Conservation (phyloP, 1,284 basidiomycete genomes). For the Jaminaea rosea region DNA sequence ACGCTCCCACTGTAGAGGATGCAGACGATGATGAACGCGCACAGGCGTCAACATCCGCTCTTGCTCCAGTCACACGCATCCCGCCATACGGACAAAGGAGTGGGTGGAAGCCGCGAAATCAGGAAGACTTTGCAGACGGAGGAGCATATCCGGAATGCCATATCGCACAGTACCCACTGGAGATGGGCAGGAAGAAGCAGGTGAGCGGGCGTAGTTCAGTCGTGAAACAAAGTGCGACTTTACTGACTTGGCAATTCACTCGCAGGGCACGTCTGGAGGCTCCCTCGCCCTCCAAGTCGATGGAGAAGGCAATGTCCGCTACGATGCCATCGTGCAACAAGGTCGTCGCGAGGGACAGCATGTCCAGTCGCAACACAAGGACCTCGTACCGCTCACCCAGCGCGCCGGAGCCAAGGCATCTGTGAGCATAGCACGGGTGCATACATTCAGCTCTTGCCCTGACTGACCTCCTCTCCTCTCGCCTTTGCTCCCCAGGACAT, state of each 20-base stretch:
- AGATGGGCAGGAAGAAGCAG: constrained; percentile 80
- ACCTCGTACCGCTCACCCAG: constrained; percentile 83
- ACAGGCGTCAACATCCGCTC: constrained; percentile 10
- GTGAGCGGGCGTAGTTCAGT: background rate
- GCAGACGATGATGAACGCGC: constrained; percentile 7
- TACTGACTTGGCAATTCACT: background rate
- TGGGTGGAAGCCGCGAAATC: constrained; percentile 74
- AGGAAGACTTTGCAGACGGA: constrained; percentile 82
- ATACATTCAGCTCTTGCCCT: too few species aligned
- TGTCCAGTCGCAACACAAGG: constrained; percentile 92
- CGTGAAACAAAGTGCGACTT: background rate
- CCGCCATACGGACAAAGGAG: constrained; percentile 75
- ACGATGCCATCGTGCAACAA: constrained; percentile 92
- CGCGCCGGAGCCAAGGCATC: constrained; percentile 72
- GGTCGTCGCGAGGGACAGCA: constrained; percentile 75
- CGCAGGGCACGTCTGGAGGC: constrained; percentile 60
- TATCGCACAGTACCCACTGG: constrained; percentile 89
- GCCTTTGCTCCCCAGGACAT: constrained; percentile 61
- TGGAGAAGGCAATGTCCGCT: constrained; percentile 86
- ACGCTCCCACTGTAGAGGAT: constrained; percentile 1
- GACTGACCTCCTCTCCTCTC: too few species aligned
- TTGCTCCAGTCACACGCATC: constrained; percentile 28
- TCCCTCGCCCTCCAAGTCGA: constrained; percentile 94
- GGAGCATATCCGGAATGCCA: constrained; percentile 96
- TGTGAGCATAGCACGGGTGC: too few species aligned